phyloP scores from a whole-genome alignment of 1,284 basidiomycete genomes.

The Tilletia indica region DNA sequence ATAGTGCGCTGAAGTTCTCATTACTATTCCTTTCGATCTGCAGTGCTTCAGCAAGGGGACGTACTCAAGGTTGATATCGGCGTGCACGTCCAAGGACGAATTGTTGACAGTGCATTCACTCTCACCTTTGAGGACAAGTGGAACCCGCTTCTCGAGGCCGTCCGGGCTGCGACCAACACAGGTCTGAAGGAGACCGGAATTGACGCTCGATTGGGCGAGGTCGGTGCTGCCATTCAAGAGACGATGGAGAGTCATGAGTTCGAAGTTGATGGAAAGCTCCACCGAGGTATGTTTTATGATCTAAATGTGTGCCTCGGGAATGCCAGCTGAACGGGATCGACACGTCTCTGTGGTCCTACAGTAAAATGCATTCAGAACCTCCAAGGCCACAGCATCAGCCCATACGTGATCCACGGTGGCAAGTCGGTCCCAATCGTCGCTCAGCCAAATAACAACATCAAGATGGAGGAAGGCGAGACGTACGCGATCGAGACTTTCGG shows the following conservation, averaged over 20 bases:
- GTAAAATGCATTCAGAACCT: slow-evolving; percentile 55
- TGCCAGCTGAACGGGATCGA: not conserved
- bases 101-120: slow-evolving; percentile 94
- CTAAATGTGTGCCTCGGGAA: not conserved
- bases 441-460: slow-evolving; percentile 77
- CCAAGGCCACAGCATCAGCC: slow-evolving; percentile 54
- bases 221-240: slow-evolving; percentile 90
- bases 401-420: slow-evolving; percentile 56
- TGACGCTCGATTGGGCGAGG: slow-evolving; percentile 87
- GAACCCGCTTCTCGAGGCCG: slow-evolving; percentile 83
- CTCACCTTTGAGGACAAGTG: slow-evolving; percentile 85
- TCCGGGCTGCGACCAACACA: slow-evolving; percentile 88
- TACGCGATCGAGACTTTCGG: slow-evolving; percentile 99
- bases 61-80: slow-evolving; percentile 97
- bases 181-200: slow-evolving; percentile 79
- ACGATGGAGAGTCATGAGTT: slow-evolving; percentile 99
- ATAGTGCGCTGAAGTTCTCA: not conserved
- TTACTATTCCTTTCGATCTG: not conserved
- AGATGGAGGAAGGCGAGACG: slow-evolving; percentile 99
- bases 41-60: slow-evolving; percentile 75
- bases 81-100: slow-evolving; percentile 91
- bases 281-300: slow-evolving; percentile 67
- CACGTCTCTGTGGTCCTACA: not conserved
- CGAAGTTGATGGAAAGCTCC: slow-evolving; percentile 77
- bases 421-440: slow-evolving; percentile 84